Conservation (phyloP, 768 basidiomycete genomes). For the Termitomyces sp. region DNA sequence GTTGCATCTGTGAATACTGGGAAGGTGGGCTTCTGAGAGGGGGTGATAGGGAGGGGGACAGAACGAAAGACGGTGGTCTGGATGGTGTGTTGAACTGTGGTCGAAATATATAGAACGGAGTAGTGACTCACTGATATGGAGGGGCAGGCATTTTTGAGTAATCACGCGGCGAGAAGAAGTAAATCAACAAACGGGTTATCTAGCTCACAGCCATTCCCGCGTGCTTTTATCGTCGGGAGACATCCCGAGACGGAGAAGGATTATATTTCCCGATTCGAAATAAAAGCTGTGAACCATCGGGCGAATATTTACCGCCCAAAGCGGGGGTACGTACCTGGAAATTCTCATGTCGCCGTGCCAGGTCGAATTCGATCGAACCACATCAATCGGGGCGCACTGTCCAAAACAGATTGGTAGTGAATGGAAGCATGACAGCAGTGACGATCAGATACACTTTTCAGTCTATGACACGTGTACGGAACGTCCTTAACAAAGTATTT, state of each 20-base stretch:
- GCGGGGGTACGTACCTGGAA: constrained; percentile 8
- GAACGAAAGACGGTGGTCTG: constrained; percentile 11
- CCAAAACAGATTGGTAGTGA: constrained; percentile 3
- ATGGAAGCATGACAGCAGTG: constrained; percentile 17
- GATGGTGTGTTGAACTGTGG: constrained; percentile 4
- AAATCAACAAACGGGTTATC: constrained; percentile 12
- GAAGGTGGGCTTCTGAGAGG: neutral
- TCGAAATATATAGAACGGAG: constrained; percentile 10
- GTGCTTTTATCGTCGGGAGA: constrained; percentile 17
- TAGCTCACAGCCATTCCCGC: constrained; percentile 18
- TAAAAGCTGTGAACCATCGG: constrained; percentile 18
- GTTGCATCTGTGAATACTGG: constrained; percentile 6
- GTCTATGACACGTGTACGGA: constrained; percentile 11
- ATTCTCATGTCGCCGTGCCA: constrained; percentile 10
- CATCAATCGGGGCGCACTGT: constrained; percentile 9
- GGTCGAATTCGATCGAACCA: constrained; percentile 8
- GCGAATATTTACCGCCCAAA: constrained; percentile 9
- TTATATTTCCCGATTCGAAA: constrained; percentile 11
- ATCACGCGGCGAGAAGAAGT: constrained; percentile 10
- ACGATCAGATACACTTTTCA: constrained; percentile 9
- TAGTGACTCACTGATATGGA: constrained; percentile 19
- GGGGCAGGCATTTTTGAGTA: constrained; percentile 13
- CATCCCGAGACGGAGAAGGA: constrained; percentile 14
- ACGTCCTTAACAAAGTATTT: constrained; percentile 1
- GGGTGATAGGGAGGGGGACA: constrained; percentile 7